Evolutionary conservation across 345 rosid species (phyloP), one percentile per base, ranked within the genome.

Genomic region (Ceriops zippeliana): DNA sequence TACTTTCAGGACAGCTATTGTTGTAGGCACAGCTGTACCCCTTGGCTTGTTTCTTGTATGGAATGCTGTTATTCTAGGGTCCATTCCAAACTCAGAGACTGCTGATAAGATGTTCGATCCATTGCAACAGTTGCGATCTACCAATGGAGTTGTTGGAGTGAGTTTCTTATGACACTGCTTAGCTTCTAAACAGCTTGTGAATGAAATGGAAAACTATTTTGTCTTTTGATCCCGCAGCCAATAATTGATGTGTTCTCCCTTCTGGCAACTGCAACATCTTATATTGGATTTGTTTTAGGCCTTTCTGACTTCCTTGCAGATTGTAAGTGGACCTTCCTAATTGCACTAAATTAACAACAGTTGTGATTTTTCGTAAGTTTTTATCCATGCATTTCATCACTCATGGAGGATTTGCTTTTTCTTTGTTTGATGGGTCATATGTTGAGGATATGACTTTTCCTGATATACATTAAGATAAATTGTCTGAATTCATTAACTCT

Each of bases 211-310:
- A 57, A 47, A 26, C 30, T 59, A 56, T 49, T 49, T 21, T 38
- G 47, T 69, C 31, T 63, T 61, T 76, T 70, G 15, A 66, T 72
- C 67, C 61, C 76, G 73, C 90, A 93, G 98, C 93, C 96, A 58
- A 89, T 87, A 78, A 65, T 90, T 56, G 96, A 89, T 73, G 83
- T 75, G 9, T 93, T 93, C 82, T 93, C 97, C 26, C 86, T 87
- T 58, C 86, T 93, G 52, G 98, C 97, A 63, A 93, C 90, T 7
- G 90, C 93, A 72, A 93, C 98, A 28, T 90, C 98, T 52, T 93
- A 86, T 61, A 87, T 93, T 3, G 97, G 97, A 66, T 93, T 93
- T 59, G 87, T 90, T 73, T 75, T 90, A 67, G 97, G 97, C 83
- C 97, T 93, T 65, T 65, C 89, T 6, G 98, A 93, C 77, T 93